A percentile compares a stretch with the other conserved stretches of the same genome.
These are phyloP conservation scores for Stephanodiscus triporus DNA, from an alignment of 108 stramenopile species.

Conservation along the genomic window DNA sequence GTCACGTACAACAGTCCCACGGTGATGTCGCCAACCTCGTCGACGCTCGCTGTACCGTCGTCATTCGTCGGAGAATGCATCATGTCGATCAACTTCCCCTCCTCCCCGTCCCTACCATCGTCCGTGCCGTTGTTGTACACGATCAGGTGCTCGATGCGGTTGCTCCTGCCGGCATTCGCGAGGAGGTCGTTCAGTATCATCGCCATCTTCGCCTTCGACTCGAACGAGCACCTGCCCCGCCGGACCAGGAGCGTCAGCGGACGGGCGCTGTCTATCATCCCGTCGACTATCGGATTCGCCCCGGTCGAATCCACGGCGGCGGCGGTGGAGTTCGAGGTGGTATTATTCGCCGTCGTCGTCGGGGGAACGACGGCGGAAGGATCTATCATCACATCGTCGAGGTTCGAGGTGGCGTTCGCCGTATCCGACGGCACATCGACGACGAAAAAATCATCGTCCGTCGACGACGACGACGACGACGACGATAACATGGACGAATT, in stretches of 20 bases:
- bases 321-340: background rate
- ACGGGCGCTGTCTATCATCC: slow-evolving; percentile 13
- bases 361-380: too few species aligned
- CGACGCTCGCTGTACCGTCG: background rate
- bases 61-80: background rate
- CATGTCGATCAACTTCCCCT: slow-evolving; percentile 34
- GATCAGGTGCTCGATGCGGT: slow-evolving; percentile 37
- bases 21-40: slow-evolving; percentile 4
- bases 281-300: background rate
- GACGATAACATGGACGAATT: too few species aligned
- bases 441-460: too few species aligned
- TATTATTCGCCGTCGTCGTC: slow-evolving; percentile 1
- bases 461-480: too few species aligned
- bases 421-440: too few species aligned
- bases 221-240: slow-evolving; percentile 64
- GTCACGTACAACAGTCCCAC: slow-evolving; percentile 35
- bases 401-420: background rate
- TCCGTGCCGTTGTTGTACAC: slow-evolving; percentile 43
- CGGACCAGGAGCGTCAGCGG: slow-evolving; percentile 59
- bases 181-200: slow-evolving; percentile 42
- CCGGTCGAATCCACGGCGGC: background rate
- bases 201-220: slow-evolving; percentile 62
- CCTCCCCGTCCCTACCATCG: background rate
- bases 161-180: slow-evolving; percentile 10
- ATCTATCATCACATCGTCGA: background rate